These are phyloP conservation scores for Backusella australiensis DNA, from an alignment of 192 early-diverging fungal genomes.

Conservation along the genomic window DNA sequence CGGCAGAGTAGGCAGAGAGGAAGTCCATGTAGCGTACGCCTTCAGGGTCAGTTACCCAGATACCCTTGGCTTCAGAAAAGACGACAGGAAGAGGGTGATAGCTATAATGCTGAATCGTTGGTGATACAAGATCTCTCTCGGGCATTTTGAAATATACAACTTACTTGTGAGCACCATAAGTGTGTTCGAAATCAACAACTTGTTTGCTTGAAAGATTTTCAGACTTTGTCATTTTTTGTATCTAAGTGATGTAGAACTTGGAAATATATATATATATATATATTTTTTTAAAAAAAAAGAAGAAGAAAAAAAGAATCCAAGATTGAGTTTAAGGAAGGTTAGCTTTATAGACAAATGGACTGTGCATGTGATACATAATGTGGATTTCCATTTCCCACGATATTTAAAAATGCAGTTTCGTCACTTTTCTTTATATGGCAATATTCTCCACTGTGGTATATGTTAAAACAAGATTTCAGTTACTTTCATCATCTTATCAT, in stretches of 20 bases:
- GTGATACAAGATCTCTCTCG: not conserved
- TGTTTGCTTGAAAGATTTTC: slow-evolving; percentile 31
- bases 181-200: slow-evolving; percentile 76
- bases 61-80: slow-evolving; percentile 81
- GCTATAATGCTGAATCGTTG: slow-evolving; percentile 29
- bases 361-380: not conserved
- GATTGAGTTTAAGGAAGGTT: not conserved
- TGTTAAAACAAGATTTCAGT: not conserved
- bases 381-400: not conserved
- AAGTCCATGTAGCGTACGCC: slow-evolving; percentile 87
- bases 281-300: not conserved
- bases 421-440: not conserved
- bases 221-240: not conserved
- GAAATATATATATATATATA: no score
- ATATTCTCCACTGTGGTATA: not conserved
- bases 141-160: not conserved
- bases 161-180: slow-evolving; percentile 93
- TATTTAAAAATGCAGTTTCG: not conserved
- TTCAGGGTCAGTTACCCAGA: slow-evolving; percentile 94
- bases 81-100: slow-evolving; percentile 98
- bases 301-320: not conserved
- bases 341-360: not conserved
- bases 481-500: not conserved
- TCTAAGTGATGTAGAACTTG: no score
- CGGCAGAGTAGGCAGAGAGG: slow-evolving; percentile 80